Base-by-base conservation (phyloP, 106 monocot species). In the Dendrobium huoshanense region DNA sequence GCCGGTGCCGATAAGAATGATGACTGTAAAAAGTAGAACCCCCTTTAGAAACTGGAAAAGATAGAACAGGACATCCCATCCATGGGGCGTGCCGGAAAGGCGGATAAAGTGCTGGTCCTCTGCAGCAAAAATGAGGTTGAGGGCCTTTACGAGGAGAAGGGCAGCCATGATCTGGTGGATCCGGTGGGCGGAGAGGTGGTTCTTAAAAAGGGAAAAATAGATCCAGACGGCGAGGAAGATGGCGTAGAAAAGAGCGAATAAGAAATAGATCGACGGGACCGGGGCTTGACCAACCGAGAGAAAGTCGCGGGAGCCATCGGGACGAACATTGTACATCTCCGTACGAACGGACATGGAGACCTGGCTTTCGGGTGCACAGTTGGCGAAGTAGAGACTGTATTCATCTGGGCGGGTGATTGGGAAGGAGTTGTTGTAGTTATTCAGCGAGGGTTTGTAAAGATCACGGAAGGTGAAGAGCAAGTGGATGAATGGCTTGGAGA, bases 61-160 rank as follows among this genome's bases (percentile, higher is more conserved):
- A 72, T 97, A 97, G 79, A 97, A 97, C 29, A 92, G 83, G 18
- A 97, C 82, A 45, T 97, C 96, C 96, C 96, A 97, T 5, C 96
- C 96, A 79, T 97, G 96, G 6, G 96, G 84, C 15, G 92, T 92
- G 10, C 96, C 96, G 19, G 96, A 89, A 82, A 83, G 73, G 75
- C 94, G 92, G 54, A 97, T 88, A 79, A 92, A 92, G 81, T 97
- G 96, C 86, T 90, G 94, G 78, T 97, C 94, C 85, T 94, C 94
- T 11, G 96, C 90, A 7, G 94, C 96, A 44, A 83, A 94, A 59
- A 94, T 25, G 37, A 94, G 81, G 67, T 92, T 86, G 79, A 97
- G 83, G 11, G 86, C 87, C 54, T 90, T 92, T 25, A 80, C 81
- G 16, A 92, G 74, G 41, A 97, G 90, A 24, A 97, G 85, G 18